Evolutionary conservation across 2,329 filamentous ascomycete genomes (phyloP), one percentile per base, ranked within the genome.

Genomic region (Chrysoporthe puriensis): DNA sequence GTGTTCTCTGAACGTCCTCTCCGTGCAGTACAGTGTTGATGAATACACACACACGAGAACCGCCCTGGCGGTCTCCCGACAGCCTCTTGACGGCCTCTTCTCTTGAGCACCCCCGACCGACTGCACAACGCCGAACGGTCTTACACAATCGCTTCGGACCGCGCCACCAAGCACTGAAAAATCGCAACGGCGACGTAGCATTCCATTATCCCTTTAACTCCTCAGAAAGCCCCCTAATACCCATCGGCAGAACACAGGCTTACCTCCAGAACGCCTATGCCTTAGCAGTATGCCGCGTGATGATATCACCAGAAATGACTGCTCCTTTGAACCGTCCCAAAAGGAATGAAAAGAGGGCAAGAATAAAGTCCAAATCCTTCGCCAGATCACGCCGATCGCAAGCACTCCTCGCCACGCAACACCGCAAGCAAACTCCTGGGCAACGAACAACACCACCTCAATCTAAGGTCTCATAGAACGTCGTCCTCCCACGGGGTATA

Each of bases 241-340:
- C 21, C 62, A 56, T 54, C 34, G 50, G 50, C 40, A 63, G 40
- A 57, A 43, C 50, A 62, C 43, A 44, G 40, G 52, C 40, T 57
- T 46, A 56, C 52, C 50, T 46, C 65, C 58, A 32, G n/a, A 69
- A 69, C 68, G 65, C 68, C 68, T 58, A 58, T 67, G 68, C 68
- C 62, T 62, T 40, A 18, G 50, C 34, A 52, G 54, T 52, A 66
- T 79, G 62, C 62, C 62, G 57, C 43, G 14, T 46, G 62, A 43
- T 57, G 21, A 63, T 44, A 9, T 43, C 36, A 63, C 62, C 50
- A 43, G 48, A 63, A 46, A 54, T 44, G 21, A 57, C 26, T 43
- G 62, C 50, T 42, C 40, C 61, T 50, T 14, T 44, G 40, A 36
- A 18, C 50, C 56, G 50, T 57, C 50, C 62, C 62, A 34, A 43